A percentile compares a stretch with the other conserved stretches of the same genome.
These are phyloP conservation scores for Hemerocallis citrina DNA, from an alignment of 106 monocot genomes.

Conservation along the genomic window DNA sequence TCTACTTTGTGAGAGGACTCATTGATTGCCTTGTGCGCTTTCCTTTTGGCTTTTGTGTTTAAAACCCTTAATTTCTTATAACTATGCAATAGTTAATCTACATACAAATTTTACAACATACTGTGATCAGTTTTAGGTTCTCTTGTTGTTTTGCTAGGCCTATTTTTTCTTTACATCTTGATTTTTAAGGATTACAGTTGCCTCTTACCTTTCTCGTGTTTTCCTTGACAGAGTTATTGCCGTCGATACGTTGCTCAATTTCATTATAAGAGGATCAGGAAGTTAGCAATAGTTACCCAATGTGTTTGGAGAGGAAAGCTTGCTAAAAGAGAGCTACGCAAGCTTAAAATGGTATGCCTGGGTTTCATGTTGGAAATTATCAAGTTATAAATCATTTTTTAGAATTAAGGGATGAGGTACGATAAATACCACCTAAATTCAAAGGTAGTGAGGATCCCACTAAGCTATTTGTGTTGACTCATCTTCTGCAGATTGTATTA, in stretches of 20 bases:
- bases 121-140: not conserved
- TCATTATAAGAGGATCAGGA: conserved; percentile 37
- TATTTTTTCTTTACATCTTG: not conserved
- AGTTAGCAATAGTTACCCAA: conserved; percentile 46
- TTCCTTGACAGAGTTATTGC: conserved; percentile 33
- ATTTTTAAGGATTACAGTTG: not conserved
- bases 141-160: too few species aligned
- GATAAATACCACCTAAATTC: too few species aligned
- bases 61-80: too few species aligned
- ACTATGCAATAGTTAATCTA: not conserved
- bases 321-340: conserved; percentile 52
- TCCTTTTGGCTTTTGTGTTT: too few species aligned
- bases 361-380: not conserved
- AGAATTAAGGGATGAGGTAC: not conserved
- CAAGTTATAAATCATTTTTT: not conserved
- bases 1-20: too few species aligned
- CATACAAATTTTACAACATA: not conserved
- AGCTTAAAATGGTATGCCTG: conserved; percentile 60
- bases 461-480: not conserved
- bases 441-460: not conserved
- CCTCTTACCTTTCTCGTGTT: not conserved
- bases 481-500: not conserved
- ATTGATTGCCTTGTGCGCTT: too few species aligned
- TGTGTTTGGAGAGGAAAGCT: conserved; percentile 64
- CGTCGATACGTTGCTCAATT: conserved; percentile 46